A percentile compares a stretch with the other conserved stretches of the same genome.
phyloP scores from a whole-genome alignment of 2,329 filamentous ascomycete genomes.

The Plenodomus biglobosus region DNA sequence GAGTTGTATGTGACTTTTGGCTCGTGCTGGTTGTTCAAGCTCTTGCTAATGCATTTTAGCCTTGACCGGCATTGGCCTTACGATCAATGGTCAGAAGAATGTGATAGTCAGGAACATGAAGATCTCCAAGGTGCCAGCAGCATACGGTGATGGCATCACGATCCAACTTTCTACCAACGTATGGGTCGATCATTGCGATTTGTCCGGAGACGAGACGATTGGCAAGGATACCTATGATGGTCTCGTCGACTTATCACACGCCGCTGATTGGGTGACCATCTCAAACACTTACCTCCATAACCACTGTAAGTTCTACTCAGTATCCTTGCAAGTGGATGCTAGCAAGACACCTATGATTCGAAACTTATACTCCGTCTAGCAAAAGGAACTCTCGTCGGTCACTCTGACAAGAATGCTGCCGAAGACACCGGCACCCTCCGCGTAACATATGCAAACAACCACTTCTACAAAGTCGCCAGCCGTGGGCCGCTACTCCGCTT shows the following conservation, averaged over 20 bases:
- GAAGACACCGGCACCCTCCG: slow-evolving; percentile 61
- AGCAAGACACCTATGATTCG: not conserved
- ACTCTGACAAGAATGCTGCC: slow-evolving; percentile 58
- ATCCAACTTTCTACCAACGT: slow-evolving; percentile 59
- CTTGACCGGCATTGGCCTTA: slow-evolving; percentile 52
- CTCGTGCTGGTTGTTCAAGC: not conserved
- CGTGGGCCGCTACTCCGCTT: slow-evolving; percentile 65
- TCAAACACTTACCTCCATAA: slow-evolving; percentile 55
- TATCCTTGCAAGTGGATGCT: not conserved
- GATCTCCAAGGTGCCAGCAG: slow-evolving; percentile 57
- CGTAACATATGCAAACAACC: slow-evolving; percentile 68
- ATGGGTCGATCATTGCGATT: slow-evolving; percentile 66
- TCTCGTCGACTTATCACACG: slow-evolving; percentile 63
- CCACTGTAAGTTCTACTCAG: slow-evolving; percentile 42
- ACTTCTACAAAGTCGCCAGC: slow-evolving; percentile 64
- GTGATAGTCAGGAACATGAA: slow-evolving; percentile 66
- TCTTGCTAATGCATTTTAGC: slow-evolving; percentile 42
- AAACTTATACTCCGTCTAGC: slow-evolving; percentile 11
- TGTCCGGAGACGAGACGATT: slow-evolving; percentile 51
- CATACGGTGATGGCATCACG: slow-evolving; percentile 61
- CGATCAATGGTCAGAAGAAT: slow-evolving; percentile 57
- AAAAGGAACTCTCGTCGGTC: slow-evolving; percentile 61
- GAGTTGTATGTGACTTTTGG: slow-evolving; percentile 36
- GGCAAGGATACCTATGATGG: slow-evolving; percentile 33
- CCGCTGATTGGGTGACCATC: slow-evolving; percentile 61